Evolutionary conservation across 140 eudicot species (phyloP).

Genomic region (Senecio squalidus): DNA sequence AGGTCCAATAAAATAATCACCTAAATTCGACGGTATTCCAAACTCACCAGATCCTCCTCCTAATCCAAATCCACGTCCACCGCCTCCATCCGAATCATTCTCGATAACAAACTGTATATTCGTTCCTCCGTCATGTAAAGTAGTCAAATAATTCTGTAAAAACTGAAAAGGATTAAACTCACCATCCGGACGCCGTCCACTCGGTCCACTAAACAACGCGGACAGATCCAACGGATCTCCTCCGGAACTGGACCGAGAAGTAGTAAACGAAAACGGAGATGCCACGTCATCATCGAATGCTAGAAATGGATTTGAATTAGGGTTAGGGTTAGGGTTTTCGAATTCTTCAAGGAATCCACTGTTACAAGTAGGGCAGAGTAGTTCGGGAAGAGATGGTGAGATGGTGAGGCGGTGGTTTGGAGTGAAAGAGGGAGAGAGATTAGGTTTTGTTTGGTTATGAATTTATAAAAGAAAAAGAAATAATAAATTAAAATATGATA

Average conservation of each 20-base stretch:
- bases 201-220: conserved; percentile 12
- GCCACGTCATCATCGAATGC: conserved; percentile 31
- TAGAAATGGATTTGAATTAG: conserved; percentile 16
- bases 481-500: no score
- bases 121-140: conserved; percentile 59
- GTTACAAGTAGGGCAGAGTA: conserved; percentile 46
- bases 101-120: conserved; percentile 71
- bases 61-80: conserved; percentile 17
- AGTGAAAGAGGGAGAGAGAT: no score
- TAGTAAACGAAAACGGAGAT: conserved; percentile 33
- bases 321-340: conserved; percentile 43
- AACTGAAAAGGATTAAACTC: conserved; percentile 59
- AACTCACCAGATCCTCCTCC: neutral
- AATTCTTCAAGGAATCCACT: conserved; percentile 53
- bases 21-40: conserved; percentile 28
- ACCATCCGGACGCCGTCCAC: conserved; percentile 6
- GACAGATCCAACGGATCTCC: conserved; percentile 12
- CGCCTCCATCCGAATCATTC: conserved; percentile 12
- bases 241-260: conserved; percentile 20
- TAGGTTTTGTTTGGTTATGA: no score
- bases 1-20: conserved; percentile 45
- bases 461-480: no score
- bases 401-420: no score
- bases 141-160: conserved; percentile 43
- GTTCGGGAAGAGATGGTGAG: conserved; percentile 28